Conservation (phyloP, 495 filamentous ascomycete genomes). For the Penicillium pancosmium region DNA sequence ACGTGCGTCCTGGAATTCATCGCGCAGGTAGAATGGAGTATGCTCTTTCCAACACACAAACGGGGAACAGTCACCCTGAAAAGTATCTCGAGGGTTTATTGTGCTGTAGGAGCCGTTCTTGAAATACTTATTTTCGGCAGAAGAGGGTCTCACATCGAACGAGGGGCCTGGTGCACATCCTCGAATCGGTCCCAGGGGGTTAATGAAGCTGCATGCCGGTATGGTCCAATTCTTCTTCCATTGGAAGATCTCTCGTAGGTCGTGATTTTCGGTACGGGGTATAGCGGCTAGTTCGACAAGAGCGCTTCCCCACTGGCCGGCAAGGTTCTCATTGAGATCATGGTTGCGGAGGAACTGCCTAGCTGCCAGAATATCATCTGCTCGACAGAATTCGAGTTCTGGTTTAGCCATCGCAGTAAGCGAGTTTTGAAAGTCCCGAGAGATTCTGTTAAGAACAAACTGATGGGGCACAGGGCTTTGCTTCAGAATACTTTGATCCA, state of each 20-base stretch:
- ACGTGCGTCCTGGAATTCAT: not conserved
- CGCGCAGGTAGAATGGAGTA: not conserved
- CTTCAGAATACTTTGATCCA: slow-evolving; percentile 33
- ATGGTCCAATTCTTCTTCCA: slow-evolving; percentile 17
- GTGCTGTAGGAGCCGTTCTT: not conserved
- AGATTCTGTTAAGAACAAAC: slow-evolving; percentile 21
- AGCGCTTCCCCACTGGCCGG: slow-evolving; percentile 37
- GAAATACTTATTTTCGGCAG: not conserved
- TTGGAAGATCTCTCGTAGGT: slow-evolving; percentile 14
- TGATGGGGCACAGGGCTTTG: slow-evolving; percentile 20
- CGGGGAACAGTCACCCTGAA: not conserved
- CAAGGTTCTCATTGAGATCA: slow-evolving; percentile 28
- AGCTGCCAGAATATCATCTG: slow-evolving; percentile 30
- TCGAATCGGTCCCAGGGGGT: not conserved
- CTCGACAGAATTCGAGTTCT: slow-evolving; percentile 32
- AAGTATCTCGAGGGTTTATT: not conserved
- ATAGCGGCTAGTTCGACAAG: not conserved
- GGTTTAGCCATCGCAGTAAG: slow-evolving; percentile 10
- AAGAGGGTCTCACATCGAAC: not conserved
- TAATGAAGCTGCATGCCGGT: not conserved
- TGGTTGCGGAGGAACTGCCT: slow-evolving; percentile 32
- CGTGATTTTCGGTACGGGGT: not conserved
- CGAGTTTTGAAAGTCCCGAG: slow-evolving; percentile 4
- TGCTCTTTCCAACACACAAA: not conserved
- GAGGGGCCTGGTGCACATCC: not conserved